A percentile compares a stretch with the other conserved stretches of the same genome.
These are phyloP conservation scores for Moringa oleifera DNA, from an alignment of 345 rosid species.

Conservation along the genomic window DNA sequence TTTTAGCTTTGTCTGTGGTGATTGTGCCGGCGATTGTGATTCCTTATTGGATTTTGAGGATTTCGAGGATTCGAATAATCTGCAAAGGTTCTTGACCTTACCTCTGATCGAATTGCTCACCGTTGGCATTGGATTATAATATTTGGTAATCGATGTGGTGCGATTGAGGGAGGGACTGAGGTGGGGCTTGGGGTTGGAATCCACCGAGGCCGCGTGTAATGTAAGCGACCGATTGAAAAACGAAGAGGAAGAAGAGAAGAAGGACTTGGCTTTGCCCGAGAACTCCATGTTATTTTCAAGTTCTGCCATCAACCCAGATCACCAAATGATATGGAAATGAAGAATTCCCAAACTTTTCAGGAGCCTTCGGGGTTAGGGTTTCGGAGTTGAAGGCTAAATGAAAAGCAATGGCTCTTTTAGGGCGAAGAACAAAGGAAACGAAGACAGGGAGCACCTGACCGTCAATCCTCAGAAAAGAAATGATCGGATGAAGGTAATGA, in stretches of 20 bases:
- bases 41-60: constrained; percentile 19
- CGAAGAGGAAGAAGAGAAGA: constrained; percentile 11
- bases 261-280: constrained; percentile 26
- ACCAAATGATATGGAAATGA: constrained; percentile 7
- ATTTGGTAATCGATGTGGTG: constrained; percentile 42
- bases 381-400: no score
- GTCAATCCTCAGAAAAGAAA: no score
- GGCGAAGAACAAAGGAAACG: no score
- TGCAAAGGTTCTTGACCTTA: constrained; percentile 63
- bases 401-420: no score
- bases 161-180: constrained; percentile 46
- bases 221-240: constrained; percentile 56
- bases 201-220: constrained; percentile 27
- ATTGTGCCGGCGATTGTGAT: not conserved
- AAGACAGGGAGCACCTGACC: no score
- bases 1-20: constrained; percentile 14
- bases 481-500: no score
- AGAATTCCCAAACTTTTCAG: constrained; percentile 3
- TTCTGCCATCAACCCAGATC: constrained; percentile 42
- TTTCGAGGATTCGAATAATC: constrained; percentile 46
- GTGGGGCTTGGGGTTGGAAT: constrained; percentile 28
- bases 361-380: not conserved
- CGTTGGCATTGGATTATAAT: constrained; percentile 50
- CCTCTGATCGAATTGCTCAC: constrained; percentile 47
- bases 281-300: constrained; percentile 30